Evolutionary conservation across 305 asterid genomes (phyloP).

Genomic region (Fraxinus ornus): DNA sequence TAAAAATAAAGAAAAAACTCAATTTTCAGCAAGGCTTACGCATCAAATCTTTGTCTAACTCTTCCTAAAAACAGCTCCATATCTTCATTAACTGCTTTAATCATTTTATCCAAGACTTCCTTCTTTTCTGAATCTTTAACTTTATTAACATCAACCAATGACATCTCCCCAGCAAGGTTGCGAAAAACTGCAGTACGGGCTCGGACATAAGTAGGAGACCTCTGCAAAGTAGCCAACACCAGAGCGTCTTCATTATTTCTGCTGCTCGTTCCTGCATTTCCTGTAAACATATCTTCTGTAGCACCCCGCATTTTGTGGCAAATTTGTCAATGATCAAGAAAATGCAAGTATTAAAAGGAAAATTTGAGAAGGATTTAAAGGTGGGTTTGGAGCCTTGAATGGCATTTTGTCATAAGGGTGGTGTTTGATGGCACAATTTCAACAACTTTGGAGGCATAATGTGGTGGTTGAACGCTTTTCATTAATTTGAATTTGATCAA

Average conservation of each 20-base stretch:
- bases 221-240: slow-evolving; percentile 60
- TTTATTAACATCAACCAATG: slow-evolving; percentile 58
- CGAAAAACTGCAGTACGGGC: slow-evolving; percentile 57
- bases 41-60: slow-evolving; percentile 75
- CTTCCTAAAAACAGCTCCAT: slow-evolving; percentile 53
- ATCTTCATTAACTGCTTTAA: slow-evolving; percentile 51
- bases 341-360: slow-evolving; percentile 5
- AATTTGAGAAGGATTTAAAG: slow-evolving; percentile 34
- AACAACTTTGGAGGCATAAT: slow-evolving; percentile 51
- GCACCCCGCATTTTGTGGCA: slow-evolving; percentile 25
- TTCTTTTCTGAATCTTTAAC: slow-evolving; percentile 47
- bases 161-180: slow-evolving; percentile 50
- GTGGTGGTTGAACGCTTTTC: slow-evolving; percentile 35
- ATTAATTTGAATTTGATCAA: slow-evolving; percentile 25
- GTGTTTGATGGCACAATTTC: slow-evolving; percentile 31
- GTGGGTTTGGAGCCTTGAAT: slow-evolving; percentile 7
- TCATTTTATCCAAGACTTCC: slow-evolving; percentile 56
- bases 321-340: not conserved
- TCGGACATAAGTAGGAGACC: slow-evolving; percentile 57
- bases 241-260: slow-evolving; percentile 50
- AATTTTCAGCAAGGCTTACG: slow-evolving; percentile 43
- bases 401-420: slow-evolving; percentile 8
- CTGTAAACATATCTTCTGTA: slow-evolving; percentile 34
- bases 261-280: slow-evolving; percentile 28
- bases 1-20: not conserved